These are phyloP conservation scores for Nicotiana obtusifolia DNA, from an alignment of 257 asterid genomes.

Conservation along the genomic window DNA sequence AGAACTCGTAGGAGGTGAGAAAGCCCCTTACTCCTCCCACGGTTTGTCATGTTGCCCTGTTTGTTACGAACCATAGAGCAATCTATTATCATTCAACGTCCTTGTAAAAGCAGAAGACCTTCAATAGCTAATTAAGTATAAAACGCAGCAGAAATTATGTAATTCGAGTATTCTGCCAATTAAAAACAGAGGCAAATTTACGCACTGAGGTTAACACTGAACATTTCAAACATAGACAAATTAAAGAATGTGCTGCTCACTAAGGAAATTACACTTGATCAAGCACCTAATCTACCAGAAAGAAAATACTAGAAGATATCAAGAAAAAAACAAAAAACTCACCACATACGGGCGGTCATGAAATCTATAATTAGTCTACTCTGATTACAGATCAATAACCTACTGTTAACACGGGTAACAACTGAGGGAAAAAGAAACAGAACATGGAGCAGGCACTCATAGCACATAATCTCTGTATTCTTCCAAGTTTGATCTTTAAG, in stretches of 20 bases:
- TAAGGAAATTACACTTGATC: constrained; percentile 35
- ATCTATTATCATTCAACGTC: not conserved
- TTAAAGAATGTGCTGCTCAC: constrained; percentile 72
- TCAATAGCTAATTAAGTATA: not conserved
- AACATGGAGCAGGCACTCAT: constrained; percentile 20
- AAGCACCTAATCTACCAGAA: constrained; percentile 32
- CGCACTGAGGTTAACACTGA: not conserved
- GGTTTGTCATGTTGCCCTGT: not conserved
- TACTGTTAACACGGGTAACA: constrained; percentile 10
- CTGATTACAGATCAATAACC: constrained; percentile 27
- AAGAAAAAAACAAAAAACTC: constrained; percentile 47
- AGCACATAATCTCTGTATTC: constrained; percentile 8
- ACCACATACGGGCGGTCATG: constrained; percentile 44
- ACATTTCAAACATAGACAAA: constrained; percentile 27
- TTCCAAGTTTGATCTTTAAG: not conserved
- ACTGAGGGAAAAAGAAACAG: not conserved
- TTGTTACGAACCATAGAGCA: not conserved
- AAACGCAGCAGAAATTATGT: not conserved
- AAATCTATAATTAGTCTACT: constrained; percentile 35
- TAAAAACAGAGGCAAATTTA: not conserved
- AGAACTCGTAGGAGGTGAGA: not conserved
- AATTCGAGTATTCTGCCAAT: not conserved
- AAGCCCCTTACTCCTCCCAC: not conserved
- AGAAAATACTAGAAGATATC: constrained; percentile 2
- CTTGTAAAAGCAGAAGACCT: not conserved